A percentile compares a stretch with the other conserved stretches of the same genome.
These are phyloP conservation scores for Beauveria australis DNA, from an alignment of 2,329 filamentous ascomycete species.

Conservation along the genomic window DNA sequence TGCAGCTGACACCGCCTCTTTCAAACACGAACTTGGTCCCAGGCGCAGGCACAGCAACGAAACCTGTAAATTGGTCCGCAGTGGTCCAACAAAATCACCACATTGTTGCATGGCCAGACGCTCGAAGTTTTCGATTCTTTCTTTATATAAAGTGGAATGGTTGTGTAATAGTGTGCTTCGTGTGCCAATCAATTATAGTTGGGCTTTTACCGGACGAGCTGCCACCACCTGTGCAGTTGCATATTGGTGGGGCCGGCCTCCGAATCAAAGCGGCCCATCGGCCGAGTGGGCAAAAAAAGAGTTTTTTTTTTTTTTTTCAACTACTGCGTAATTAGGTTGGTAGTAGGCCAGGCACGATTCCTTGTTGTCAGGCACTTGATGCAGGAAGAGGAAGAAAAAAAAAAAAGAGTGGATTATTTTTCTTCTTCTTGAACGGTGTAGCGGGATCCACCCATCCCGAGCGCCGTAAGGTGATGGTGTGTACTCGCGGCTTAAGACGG, in stretches of 20 bases:
- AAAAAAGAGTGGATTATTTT: neutral
- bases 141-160: neutral
- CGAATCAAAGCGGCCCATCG: neutral
- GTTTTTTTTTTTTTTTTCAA: neutral
- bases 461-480: neutral
- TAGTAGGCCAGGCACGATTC: neutral
- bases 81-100: neutral
- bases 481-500: conserved; percentile 7
- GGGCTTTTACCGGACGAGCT: neutral
- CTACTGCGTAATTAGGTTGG: no score
- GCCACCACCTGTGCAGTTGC: neutral
- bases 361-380: neutral
- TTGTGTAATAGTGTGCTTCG: no score
- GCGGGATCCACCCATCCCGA: neutral
- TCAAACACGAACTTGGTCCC: no score
- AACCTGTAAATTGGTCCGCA: neutral
- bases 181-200: no score
- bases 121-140: no score
- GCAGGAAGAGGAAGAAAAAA: neutral
- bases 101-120: neutral
- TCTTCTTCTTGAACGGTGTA: neutral
- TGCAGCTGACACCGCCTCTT: no score
- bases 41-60: neutral
- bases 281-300: neutral
- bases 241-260: neutral